Evolutionary conservation across 2,329 filamentous ascomycete genomes (phyloP), one percentile per base, ranked within the genome.

Genomic region (Aspergillus brasiliensis): DNA sequence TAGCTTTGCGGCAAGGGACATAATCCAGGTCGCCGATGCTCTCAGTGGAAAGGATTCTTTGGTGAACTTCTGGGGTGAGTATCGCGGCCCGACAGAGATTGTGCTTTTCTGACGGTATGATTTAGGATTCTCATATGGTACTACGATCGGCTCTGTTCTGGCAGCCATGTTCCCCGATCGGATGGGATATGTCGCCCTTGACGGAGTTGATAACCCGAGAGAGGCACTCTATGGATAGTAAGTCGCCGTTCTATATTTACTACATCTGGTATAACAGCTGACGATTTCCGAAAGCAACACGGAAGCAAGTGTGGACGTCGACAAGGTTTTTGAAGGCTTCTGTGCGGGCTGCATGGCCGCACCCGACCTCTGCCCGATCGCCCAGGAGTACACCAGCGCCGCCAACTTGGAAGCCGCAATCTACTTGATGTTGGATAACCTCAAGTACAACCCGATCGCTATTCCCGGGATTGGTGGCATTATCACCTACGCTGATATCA

Each of bases 151-250:
- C 2, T 42, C 60, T 28, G 58, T 58, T 2, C 37, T 60, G 6
- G 53, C 57, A 17, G 60, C 60, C 15, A 62, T 62, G 60, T 62
- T 62, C 54, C 57, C 60, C 11, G 60, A 62, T 3, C 37, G 60
- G 5, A 37, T 62, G 25, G 57, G 56, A n/a, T 48, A 47, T 49
- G 31, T 62, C 17, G 47, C 58, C 17, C 37, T 62, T 10, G 60
- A 62, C 19, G 57, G 53, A 3, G 53, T 62, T 11, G 57, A 62
- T 21, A 62, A 62, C 19, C 40, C 40, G 7, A 21, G 19, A 23
- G 40, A 44, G 40, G 40, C 21, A 23, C 40, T 44, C 10, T 11
- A 15, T 44, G 40, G 40, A 44, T 44, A 44, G 40, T 44, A 17
- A 23, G 40, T 44, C 17, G 17, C 2, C 19, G 19, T 44, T 23